Evolutionary conservation across 2,329 filamentous ascomycete genomes (phyloP).

Genomic region (Penicillium sp.): DNA sequence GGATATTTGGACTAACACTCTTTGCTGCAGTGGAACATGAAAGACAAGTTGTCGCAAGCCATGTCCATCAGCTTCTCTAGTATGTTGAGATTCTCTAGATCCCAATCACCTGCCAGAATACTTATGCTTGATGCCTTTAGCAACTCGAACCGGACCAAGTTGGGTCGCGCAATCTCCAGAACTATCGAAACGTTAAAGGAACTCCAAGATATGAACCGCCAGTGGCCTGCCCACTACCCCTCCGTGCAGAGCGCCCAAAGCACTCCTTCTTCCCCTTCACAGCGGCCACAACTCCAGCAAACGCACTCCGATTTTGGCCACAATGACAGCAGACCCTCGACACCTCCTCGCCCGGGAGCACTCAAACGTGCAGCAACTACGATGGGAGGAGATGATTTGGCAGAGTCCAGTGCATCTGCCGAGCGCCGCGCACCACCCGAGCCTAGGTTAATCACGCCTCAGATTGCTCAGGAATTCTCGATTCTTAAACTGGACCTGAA

Average conservation of each 20-base stretch:
- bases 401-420: slow-evolving; percentile 75
- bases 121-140: slow-evolving; percentile 38
- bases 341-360: slow-evolving; percentile 53
- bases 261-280: slow-evolving; percentile 31
- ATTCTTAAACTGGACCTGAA: slow-evolving; percentile 94
- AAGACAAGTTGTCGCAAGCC: slow-evolving; percentile 71
- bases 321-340: slow-evolving; percentile 27
- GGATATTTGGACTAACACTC: not conserved
- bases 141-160: slow-evolving; percentile 84
- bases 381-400: slow-evolving; percentile 61
- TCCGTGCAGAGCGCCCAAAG: slow-evolving; percentile 52
- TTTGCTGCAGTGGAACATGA: slow-evolving; percentile 60
- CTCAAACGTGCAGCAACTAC: slow-evolving; percentile 75
- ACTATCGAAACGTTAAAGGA: slow-evolving; percentile 82
- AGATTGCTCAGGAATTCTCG: slow-evolving; percentile 95
- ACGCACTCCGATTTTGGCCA: slow-evolving; percentile 41
- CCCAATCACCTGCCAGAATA: not conserved
- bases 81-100: slow-evolving; percentile 32
- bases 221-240: slow-evolving; percentile 95
- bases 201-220: slow-evolving; percentile 84
- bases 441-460: slow-evolving; percentile 83
- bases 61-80: slow-evolving; percentile 92
- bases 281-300: slow-evolving; percentile 42
- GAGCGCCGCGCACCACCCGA: slow-evolving; percentile 66
- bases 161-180: slow-evolving; percentile 85